These are phyloP conservation scores for Incumbomyces lentus DNA, from an alignment of 2,329 filamentous ascomycete genomes.

Conservation along the genomic window DNA sequence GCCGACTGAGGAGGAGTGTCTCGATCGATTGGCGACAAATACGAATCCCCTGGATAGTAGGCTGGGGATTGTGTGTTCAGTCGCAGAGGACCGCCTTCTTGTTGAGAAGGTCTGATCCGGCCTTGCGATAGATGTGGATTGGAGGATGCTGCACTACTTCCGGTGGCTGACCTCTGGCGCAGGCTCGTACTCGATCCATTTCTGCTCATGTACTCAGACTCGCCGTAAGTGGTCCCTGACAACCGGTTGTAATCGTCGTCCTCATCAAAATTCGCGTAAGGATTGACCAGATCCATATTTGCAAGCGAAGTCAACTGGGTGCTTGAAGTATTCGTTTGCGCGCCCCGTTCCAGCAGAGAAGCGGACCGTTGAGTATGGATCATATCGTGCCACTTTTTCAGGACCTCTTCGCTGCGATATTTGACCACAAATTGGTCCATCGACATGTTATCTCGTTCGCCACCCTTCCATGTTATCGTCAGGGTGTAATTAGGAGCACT, in stretches of 20 bases:
- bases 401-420: constrained; percentile 79
- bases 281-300: constrained; percentile 65
- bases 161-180: constrained; percentile 64
- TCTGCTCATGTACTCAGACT: constrained; percentile 48
- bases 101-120: constrained; percentile 13
- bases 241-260: constrained; percentile 37
- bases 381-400: constrained; percentile 82
- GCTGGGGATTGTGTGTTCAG: constrained; percentile 46
- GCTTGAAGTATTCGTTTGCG: constrained; percentile 43
- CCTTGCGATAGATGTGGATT: constrained; percentile 15
- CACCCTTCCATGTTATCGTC: constrained; percentile 98
- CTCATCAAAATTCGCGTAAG: constrained; percentile 54
- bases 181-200: constrained; percentile 67
- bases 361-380: constrained; percentile 62
- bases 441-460: constrained; percentile 74
- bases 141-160: constrained; percentile 39
- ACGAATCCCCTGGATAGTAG: constrained; percentile 62
- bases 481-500: constrained; percentile 90
- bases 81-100: constrained; percentile 13
- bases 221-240: constrained; percentile 20
- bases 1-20: constrained; percentile 24
- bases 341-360: constrained; percentile 38
- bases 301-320: constrained; percentile 75
- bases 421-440: constrained; percentile 89
- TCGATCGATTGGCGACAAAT: constrained; percentile 82